Base-by-base conservation (phyloP, 2,329 filamentous ascomycete species). In the Stagonosporopsis tanaceti region DNA sequence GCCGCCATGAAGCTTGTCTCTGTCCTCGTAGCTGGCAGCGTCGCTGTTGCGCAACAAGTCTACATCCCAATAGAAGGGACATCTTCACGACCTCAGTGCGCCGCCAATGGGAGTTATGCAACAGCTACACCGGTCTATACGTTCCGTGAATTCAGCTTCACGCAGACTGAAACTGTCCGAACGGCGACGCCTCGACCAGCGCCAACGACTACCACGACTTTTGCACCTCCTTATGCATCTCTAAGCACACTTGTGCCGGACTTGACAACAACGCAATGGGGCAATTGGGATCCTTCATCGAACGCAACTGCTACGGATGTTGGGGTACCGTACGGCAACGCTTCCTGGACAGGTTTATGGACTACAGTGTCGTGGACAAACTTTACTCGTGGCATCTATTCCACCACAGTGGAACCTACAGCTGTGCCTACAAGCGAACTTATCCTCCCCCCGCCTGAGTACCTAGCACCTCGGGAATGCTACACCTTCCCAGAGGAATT, bases 331-430 rank as follows among this genome's bases (percentile, higher is more conserved):
- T 79, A 78, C 38, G 77, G 77, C 0, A 75, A 76, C 30, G 74
- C 75, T 9, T 78, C 77, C 1, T 79, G 76, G 74, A 74, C 72
- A 27, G 63, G 66, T 6, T 53, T 79, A 2, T 80, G 78, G 78
- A 68, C 63, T 5, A 56, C 63, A 1, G 71, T 76, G 6, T 68
- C 70, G 5, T 67, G 74, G 42, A 62, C 69, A 11, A 77, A 77
- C 37, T 77, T 78, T 44, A 77, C 75, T 8, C 63, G 63, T 25
- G 69, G 68, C 53, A 60, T 80, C n/a, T 79, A 80, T 59, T 77
- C 77, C 2, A 84, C 84, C 0, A 87, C 85, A 0, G 84, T 85
- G 2, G 77, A 75, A 4, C 83, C 85, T 0, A 87, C 84, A 0
- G 78, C 84, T 0, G 71, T 88, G 1, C 81, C 84, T 0, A 83